phyloP scores from a whole-genome alignment of 2,329 filamentous ascomycete genomes.

The Xylariaceae sp. region DNA sequence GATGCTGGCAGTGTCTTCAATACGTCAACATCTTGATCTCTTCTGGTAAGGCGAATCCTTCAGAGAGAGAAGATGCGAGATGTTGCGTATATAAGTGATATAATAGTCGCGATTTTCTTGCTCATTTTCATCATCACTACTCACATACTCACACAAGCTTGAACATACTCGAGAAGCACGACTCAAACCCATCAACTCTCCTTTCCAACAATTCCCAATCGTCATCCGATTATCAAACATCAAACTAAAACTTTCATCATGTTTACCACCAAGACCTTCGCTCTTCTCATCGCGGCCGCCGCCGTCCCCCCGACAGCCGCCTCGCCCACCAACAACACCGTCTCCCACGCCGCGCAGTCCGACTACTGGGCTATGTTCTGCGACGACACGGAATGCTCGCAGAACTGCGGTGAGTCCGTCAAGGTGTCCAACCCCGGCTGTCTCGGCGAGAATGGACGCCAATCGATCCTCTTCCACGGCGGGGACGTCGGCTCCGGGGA shows the following conservation, averaged over 20 bases:
- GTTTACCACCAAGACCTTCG: not conserved
- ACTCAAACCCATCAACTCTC: no score
- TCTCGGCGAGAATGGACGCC: not conserved
- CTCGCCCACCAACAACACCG: not conserved
- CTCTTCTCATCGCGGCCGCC: not conserved
- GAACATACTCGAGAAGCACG: no score
- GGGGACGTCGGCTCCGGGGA: not conserved
- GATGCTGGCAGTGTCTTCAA: no score
- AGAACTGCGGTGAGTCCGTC: conserved; percentile 5
- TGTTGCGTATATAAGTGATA: no score
- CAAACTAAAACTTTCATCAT: no score
- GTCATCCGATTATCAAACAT: not conserved
- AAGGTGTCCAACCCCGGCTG: conserved; percentile 12
- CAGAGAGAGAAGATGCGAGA: no score
- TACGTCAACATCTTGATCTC: no score
- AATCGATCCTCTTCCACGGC: conserved; percentile 9
- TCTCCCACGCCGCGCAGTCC: not conserved
- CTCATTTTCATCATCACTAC: no score
- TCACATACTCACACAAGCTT: no score
- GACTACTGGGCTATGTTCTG: conserved; percentile 17
- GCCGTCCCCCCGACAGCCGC: not conserved
- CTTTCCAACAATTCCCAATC: not conserved
- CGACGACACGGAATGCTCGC: not conserved
- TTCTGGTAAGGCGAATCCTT: no score
- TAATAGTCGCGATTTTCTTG: no score